These are phyloP conservation scores for Malus hybrid DNA, from an alignment of 331 rosid species.

Conservation along the genomic window DNA sequence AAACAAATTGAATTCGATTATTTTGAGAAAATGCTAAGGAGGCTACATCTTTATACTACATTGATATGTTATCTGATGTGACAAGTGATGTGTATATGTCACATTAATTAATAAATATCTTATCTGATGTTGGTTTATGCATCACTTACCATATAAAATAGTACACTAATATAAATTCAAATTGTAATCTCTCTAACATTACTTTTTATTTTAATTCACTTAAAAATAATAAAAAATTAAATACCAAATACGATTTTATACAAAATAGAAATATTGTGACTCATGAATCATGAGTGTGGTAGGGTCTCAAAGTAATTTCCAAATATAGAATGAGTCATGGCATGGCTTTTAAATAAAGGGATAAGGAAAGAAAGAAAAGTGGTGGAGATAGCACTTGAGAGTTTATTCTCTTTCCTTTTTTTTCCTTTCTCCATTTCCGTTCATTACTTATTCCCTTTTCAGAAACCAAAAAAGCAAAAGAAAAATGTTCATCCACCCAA, in stretches of 20 bases:
- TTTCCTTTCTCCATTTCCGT: background rate
- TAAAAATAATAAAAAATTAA: too few species aligned
- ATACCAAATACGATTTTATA: background rate
- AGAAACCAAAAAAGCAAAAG: background rate
- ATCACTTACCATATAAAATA: too few species aligned
- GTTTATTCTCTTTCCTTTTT: background rate
- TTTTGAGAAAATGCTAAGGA: too few species aligned
- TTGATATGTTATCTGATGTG: too few species aligned
- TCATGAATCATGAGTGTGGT: background rate
- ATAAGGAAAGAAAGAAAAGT: background rate
- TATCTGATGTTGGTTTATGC: too few species aligned
- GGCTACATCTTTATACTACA: too few species aligned
- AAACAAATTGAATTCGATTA: too few species aligned
- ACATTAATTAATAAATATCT: too few species aligned
- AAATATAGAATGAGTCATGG: background rate
- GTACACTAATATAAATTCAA: too few species aligned
- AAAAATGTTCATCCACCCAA: background rate
- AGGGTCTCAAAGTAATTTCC: background rate
- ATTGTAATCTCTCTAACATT: too few species aligned
- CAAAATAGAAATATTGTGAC: background rate
- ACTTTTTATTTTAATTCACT: too few species aligned
- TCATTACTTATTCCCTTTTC: background rate
- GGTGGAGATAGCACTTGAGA: background rate
- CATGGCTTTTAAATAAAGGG: background rate
- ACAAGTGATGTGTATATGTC: too few species aligned